A percentile compares a stretch with the other conserved stretches of the same genome.
Conservation (phyloP, 164 flowering plant species). For the Umbellularia californica region DNA sequence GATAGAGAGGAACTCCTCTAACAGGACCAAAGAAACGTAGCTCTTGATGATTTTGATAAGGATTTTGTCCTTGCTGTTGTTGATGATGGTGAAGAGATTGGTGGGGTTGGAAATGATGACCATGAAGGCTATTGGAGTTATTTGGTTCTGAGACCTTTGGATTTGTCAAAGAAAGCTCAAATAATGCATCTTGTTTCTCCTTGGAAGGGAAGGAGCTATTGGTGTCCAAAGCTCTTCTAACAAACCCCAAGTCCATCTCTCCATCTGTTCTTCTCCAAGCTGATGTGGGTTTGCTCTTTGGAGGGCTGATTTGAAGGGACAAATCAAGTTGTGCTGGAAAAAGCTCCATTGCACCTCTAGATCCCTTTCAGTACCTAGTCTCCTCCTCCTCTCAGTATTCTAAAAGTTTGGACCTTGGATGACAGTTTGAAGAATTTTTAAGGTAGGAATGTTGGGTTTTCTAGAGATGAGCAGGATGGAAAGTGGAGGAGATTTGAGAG, state of each 20-base stretch:
- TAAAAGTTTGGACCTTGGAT: not conserved
- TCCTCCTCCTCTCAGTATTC: not conserved
- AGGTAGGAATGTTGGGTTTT: slow-evolving; percentile 14
- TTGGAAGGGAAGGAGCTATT: slow-evolving; percentile 29
- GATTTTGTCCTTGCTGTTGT: slow-evolving; percentile 19
- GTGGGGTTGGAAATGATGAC: slow-evolving; percentile 12
- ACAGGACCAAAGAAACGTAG: slow-evolving; percentile 66
- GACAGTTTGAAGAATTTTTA: not conserved
- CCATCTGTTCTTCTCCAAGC: slow-evolving; percentile 40
- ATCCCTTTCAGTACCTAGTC: not conserved
- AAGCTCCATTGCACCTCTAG: slow-evolving; percentile 54
- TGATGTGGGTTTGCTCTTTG: slow-evolving; percentile 56
- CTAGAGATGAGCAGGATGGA: slow-evolving; percentile 12
- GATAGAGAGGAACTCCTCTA: slow-evolving; percentile 87
- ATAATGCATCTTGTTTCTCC: slow-evolving; percentile 23
- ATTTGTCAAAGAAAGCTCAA: slow-evolving; percentile 60
- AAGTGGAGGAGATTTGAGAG: not conserved
- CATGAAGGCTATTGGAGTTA: slow-evolving; percentile 15
- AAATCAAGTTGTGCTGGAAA: slow-evolving; percentile 95
- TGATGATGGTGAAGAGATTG: slow-evolving; percentile 20
- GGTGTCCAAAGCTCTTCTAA: slow-evolving; percentile 61
- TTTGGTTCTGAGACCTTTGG: slow-evolving; percentile 32
- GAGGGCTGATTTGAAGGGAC: slow-evolving; percentile 90
- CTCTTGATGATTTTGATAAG: slow-evolving; percentile 28
- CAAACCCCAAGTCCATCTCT: slow-evolving; percentile 67